Base-by-base conservation (phyloP, 176 grass and related monocot species). In the Dendrocalamus sinicus region DNA sequence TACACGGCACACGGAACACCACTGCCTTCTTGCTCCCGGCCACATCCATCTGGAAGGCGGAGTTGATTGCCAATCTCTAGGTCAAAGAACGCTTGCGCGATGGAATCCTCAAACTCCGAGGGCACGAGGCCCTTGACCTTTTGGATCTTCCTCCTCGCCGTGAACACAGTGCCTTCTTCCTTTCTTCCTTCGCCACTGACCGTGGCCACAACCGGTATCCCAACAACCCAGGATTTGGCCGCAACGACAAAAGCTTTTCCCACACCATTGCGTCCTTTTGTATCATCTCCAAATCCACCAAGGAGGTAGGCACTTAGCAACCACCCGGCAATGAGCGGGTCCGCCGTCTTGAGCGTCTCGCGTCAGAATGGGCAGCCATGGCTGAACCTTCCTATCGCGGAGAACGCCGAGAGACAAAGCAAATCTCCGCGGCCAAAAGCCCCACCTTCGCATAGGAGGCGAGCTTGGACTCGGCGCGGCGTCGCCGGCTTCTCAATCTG, bases 151-250 rank as follows among this genome's bases (percentile, higher is more conserved):
- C n/a, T n/a, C n/a, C n/a, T n/a, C n/a, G n/a, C n/a, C n/a, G n/a
- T n/a, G n/a, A n/a, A n/a, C n/a, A n/a, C n/a, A n/a, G n/a, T n/a
- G n/a, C n/a, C n/a, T n/a, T n/a, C n/a, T n/a, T n/a, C n/a, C n/a
- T n/a, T n/a, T n/a, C n/a, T n/a, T n/a, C n/a, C n/a, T n/a, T n/a
- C n/a, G n/a, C n/a, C n/a, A n/a, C n/a, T n/a, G n/a, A n/a, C n/a
- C n/a, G n/a, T n/a, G n/a, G n/a, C n/a, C n/a, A n/a, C n/a, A n/a
- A 99, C 96, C 83, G 90, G 96, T 76, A 99, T 94, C 53, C 96
- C 96, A 58, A 91, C 72, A 67, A 65, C 90, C 94, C 94, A 96
- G 13, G 94, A 92, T 83, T 96, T 96, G 1, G 86, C 91, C 1
- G 93, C 91, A 53, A 87, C 76, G 39, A 75, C 17, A 77, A 91